Conservation (phyloP, 1,139 yeast genomes). For the Hemisphaericaspora xylofermentans region DNA sequence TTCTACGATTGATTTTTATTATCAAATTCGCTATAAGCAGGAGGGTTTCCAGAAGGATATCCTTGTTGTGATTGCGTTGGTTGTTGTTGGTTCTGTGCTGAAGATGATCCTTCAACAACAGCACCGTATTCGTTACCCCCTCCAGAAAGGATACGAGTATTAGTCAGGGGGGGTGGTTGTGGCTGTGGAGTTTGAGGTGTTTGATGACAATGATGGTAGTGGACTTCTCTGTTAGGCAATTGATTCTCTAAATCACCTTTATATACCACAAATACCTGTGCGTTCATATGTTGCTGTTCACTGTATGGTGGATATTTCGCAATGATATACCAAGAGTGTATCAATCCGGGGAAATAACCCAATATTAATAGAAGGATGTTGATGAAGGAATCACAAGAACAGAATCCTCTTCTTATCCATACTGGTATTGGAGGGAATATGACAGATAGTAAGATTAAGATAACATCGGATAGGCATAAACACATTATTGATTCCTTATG, state of each 20-base stretch:
- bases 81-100: constrained; percentile 1
- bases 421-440: constrained; percentile 74
- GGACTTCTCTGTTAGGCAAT: constrained; percentile 13
- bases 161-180: constrained; percentile 14
- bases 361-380: constrained; percentile 56
- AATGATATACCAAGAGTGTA: constrained; percentile 66
- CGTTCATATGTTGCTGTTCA: constrained; percentile 17
- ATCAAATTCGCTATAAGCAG: constrained; percentile 38
- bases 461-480: constrained; percentile 44
- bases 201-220: constrained; percentile 25
- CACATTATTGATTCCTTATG: constrained; percentile 11
- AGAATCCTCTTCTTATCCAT: constrained; percentile 63
- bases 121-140: constrained; percentile 23
- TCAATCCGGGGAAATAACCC: constrained; percentile 70
- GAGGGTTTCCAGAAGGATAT: constrained; percentile 21
- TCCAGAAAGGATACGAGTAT: constrained; percentile 12
- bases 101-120: constrained; percentile 20
- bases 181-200: constrained; percentile 2
- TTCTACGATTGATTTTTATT: constrained; percentile 14
- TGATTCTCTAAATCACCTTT: constrained; percentile 35
- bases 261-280: constrained; percentile 34
- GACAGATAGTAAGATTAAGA: constrained; percentile 58
- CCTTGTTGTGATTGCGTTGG: constrained; percentile 4
- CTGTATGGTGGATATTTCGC: constrained; percentile 43
- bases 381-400: constrained; percentile 60